A percentile compares a stretch with the other conserved stretches of the same genome.
These are phyloP conservation scores for Beauveria medogensis DNA, from an alignment of 2,329 filamentous ascomycete genomes.

Conservation along the genomic window DNA sequence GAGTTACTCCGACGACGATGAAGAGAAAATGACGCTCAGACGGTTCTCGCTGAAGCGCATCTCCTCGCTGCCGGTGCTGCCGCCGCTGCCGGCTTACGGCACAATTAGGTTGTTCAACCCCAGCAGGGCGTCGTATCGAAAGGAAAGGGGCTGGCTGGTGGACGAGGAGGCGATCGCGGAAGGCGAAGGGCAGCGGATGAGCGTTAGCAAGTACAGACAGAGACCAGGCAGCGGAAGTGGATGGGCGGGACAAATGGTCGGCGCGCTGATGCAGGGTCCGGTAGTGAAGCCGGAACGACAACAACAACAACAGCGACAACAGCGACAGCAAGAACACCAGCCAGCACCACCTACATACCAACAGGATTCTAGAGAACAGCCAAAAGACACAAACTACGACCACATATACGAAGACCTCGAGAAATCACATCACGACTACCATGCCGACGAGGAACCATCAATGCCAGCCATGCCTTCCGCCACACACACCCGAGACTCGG, in stretches of 20 bases:
- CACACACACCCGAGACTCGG: background rate
- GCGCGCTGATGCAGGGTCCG: background rate
- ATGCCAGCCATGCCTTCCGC: background rate
- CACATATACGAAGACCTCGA: background rate
- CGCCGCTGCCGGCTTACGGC: conserved; percentile 26
- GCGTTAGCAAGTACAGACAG: background rate
- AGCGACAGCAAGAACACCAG: conserved; percentile 12
- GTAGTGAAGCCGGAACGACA: background rate
- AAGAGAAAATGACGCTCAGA: conserved; percentile 16
- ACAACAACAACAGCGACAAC: background rate
- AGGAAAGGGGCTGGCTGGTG: conserved; percentile 37
- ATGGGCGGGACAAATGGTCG: conserved; percentile 20
- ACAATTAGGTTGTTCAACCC: conserved; percentile 16
- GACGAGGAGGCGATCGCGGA: conserved; percentile 43
- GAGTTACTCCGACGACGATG: background rate
- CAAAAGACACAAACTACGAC: background rate
- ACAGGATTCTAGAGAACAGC: background rate
- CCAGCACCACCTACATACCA: conserved; percentile 8
- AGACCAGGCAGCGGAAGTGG: conserved; percentile 21
- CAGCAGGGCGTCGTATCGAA: conserved; percentile 18
- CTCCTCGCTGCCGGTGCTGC: conserved; percentile 21
- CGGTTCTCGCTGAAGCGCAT: conserved; percentile 22
- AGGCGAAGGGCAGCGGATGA: background rate
- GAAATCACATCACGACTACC: background rate
- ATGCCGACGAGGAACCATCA: background rate